Percentiles rank a stretch among this genome's conserved stretches.
These are phyloP conservation scores for Auxenochlorella protothecoides DNA, from an alignment of 139 green algal genomes.

Conservation along the genomic window DNA sequence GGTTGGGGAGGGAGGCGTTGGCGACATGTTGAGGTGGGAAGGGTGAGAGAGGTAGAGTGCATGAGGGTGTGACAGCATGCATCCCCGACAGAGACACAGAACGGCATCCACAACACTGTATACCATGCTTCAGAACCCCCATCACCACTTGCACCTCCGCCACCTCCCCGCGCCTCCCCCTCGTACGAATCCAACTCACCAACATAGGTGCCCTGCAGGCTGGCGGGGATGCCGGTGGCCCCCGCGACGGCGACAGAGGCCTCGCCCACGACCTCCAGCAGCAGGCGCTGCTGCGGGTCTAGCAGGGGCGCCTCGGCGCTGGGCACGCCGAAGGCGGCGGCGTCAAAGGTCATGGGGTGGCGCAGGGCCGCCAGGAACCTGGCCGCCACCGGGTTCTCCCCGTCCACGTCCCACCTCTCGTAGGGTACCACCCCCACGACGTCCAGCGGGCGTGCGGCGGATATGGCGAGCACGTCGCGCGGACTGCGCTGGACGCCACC, in stretches of 20 bases:
- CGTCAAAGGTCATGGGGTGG: conserved; percentile 44
- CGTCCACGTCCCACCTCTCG: conserved; percentile 29
- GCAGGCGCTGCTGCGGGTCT: conserved; percentile 77
- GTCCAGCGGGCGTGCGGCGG: neutral
- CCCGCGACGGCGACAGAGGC: conserved; percentile 24
- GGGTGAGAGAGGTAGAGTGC: too few relatives aligned
- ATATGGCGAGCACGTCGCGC: too few relatives aligned
- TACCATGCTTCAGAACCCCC: too few relatives aligned
- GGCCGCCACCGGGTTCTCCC: conserved; percentile 8
- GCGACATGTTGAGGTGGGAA: too few relatives aligned
- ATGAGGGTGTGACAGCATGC: too few relatives aligned
- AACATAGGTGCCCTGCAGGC: conserved; percentile 11
- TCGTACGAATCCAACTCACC: too few relatives aligned
- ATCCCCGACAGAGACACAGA: too few relatives aligned
- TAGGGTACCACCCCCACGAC: conserved; percentile 10
- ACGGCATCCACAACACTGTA: too few relatives aligned
- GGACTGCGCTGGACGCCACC: too few relatives aligned
- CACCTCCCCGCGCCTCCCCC: too few relatives aligned
- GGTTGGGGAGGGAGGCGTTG: too few relatives aligned
- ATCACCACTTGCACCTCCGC: too few relatives aligned
- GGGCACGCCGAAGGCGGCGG: conserved; percentile 33
- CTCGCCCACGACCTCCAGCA: conserved; percentile 45
- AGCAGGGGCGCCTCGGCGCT: conserved; percentile 44
- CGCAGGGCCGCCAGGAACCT: conserved; percentile 30
- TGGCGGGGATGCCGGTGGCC: conserved; percentile 49